phyloP scores from a whole-genome alignment of 2,329 filamentous ascomycete species.

The Xylariaceae sp. region DNA sequence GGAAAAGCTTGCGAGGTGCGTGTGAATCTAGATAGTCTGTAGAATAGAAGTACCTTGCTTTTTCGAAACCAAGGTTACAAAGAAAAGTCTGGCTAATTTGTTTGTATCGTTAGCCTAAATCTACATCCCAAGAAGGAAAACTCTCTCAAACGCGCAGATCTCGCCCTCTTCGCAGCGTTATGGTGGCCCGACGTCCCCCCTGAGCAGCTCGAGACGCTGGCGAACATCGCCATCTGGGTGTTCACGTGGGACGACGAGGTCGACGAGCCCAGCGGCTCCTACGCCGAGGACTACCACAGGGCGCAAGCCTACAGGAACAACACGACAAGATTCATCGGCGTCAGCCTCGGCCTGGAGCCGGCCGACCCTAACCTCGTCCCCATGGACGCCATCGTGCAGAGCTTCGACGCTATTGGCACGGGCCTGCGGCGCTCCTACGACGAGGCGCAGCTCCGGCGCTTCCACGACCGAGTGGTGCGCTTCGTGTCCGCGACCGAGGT shows the following conservation, averaged over 20 bases:
- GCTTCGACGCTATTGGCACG: conserved; percentile 19
- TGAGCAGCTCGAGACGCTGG: conserved; percentile 15
- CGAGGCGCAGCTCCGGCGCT: conserved; percentile 12
- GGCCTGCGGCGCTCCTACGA: conserved; percentile 14
- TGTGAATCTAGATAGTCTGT: no score
- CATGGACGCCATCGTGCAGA: conserved; percentile 14
- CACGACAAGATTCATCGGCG: conserved; percentile 12
- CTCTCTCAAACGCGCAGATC: conserved; percentile 20
- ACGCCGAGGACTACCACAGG: conserved; percentile 12
- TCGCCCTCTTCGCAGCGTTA: conserved; percentile 20
- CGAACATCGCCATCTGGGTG: conserved; percentile 22
- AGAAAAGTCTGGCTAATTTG: no score
- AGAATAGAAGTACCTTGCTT: no score
- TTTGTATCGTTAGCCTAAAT: no score
- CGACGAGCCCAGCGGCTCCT: conserved; percentile 19
- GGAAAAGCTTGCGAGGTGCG: no score
- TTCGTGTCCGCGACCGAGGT: conserved; percentile 17
- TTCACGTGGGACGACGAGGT: conserved; percentile 26
- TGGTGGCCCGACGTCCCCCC: conserved; percentile 23
- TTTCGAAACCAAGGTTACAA: no score
- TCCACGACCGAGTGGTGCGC: conserved; percentile 19
- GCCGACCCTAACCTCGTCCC: neutral
- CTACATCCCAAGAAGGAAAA: no score
- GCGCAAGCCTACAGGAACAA: conserved; percentile 17
- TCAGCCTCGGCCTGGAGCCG: conserved; percentile 4